Percentiles rank a stretch among this genome's conserved stretches.
Evolutionary conservation across 73 alveolate species (phyloP).

Genomic region (Diophrys appendiculata): DNA sequence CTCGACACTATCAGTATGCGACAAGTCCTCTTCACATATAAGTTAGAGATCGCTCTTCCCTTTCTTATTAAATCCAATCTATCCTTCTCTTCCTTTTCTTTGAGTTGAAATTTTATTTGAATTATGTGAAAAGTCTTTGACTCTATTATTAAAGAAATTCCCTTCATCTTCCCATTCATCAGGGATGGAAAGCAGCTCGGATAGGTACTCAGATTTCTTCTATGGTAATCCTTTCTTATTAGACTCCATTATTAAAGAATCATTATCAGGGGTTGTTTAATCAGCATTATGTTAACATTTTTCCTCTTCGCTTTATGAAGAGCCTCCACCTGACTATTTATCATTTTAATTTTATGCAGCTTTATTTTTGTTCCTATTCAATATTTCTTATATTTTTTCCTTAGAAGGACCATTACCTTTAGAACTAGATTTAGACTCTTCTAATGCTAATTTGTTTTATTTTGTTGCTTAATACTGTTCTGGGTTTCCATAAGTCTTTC

Average conservation of each 20-base stretch:
- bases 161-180: background rate
- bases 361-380: background rate
- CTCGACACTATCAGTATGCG: too few species aligned
- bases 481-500: constrained; percentile 1
- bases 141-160: background rate
- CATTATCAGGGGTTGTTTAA: background rate
- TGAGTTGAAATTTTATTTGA: too few species aligned
- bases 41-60: too few species aligned
- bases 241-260: background rate
- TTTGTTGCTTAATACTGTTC: too few species aligned
- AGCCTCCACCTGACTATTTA: background rate
- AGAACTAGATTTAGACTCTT: background rate
- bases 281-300: background rate
- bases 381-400: background rate
- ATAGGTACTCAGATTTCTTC: background rate
- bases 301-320: background rate
- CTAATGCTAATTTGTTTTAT: background rate
- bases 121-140: background rate
- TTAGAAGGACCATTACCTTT: background rate
- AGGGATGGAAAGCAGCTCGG: background rate
- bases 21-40: too few species aligned
- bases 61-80: too few species aligned
- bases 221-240: background rate
- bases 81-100: too few species aligned
- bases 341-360: background rate